Base-by-base conservation (phyloP, 495 filamentous ascomycete genomes). In the Penicillium silybi region DNA sequence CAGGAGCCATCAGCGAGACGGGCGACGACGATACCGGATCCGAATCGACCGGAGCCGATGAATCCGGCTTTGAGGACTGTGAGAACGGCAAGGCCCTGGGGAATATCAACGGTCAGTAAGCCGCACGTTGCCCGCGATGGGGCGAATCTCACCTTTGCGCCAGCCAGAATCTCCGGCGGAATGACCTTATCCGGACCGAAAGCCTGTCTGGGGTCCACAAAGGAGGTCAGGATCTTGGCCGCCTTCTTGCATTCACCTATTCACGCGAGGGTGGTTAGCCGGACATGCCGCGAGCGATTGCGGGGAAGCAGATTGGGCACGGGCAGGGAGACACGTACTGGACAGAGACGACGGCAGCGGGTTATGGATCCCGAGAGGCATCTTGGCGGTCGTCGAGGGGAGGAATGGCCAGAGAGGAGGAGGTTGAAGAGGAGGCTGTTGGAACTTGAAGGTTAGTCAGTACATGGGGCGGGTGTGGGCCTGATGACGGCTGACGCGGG, bases 101-200 rank as follows among this genome's bases (percentile, higher is more conserved):
- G 35, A 4, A 25, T 37, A 39, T 37, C 10, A 41, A 51, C 34
- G n/a, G 44, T 66, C 35, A 61, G 56, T 49, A 22, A 32, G 41
- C 15, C 23, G 26, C 18, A 15, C 29, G 16, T 20, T 47, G 55
- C 46, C 53, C 45, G 43, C 51, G 26, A 46, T 34, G 16, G 23
- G 10, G 22, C 23, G 22, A 22, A 16, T 49, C 77, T 56, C 73
- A 93, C 90, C 84, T 97, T 97, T 58, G 93, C 95, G 62, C 86
- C 85, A 38, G 89, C 85, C 54, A 98, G 82, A 59, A 98, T 81
- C 39, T 87, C 82, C 3, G 95, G 93, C 37, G 93, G 93, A 66
- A 98, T 98, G 64, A 98, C 83, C 71, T 97, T 97, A 67, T 98
- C 93, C 29, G 93, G 93, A 4, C 92, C 90, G 68, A 97, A 97